phyloP scores from a whole-genome alignment of 306 rosid genomes.

The Dalbergia cultrata region DNA sequence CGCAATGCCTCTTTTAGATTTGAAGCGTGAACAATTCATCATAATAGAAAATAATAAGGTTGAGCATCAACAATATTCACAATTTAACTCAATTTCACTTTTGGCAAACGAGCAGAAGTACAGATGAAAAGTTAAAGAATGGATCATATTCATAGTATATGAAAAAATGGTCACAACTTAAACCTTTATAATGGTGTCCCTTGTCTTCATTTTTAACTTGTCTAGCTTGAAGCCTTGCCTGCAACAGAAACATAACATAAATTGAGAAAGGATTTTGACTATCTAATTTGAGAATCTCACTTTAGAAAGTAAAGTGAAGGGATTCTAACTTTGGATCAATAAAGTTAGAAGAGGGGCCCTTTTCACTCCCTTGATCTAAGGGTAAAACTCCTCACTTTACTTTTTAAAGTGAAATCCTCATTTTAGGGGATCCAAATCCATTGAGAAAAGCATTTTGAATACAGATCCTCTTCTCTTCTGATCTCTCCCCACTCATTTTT shows the following conservation, averaged over 20 bases:
- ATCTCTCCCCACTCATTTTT: background rate
- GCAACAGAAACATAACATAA: conserved; percentile 37
- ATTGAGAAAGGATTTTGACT: too few relatives aligned
- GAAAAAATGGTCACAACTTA: conserved; percentile 35
- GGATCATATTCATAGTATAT: conserved; percentile 18
- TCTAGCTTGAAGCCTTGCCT: conserved; percentile 94
- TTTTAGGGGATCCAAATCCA: background rate
- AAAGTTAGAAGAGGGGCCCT: too few relatives aligned
- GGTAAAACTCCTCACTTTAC: too few relatives aligned
- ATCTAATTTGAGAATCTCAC: too few relatives aligned
- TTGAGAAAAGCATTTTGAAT: conserved; percentile 13
- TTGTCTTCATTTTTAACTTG: conserved; percentile 77
- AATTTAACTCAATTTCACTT: background rate
- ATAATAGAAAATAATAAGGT: too few relatives aligned
- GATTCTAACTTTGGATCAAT: too few relatives aligned
- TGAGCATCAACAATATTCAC: background rate
- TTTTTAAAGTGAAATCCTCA: background rate
- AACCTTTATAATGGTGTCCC: conserved; percentile 88
- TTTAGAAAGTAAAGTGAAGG: too few relatives aligned
- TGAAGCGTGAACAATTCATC: too few relatives aligned
- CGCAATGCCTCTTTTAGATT: too few relatives aligned
- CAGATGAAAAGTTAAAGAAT: background rate
- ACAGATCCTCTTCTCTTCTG: conserved; percentile 1
- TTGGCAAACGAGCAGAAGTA: background rate
- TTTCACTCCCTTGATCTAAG: too few relatives aligned